Percentiles rank a stretch among this genome's conserved stretches.
phyloP scores from a whole-genome alignment of 2,329 filamentous ascomycete genomes.

The Stachybotrys echinatus region DNA sequence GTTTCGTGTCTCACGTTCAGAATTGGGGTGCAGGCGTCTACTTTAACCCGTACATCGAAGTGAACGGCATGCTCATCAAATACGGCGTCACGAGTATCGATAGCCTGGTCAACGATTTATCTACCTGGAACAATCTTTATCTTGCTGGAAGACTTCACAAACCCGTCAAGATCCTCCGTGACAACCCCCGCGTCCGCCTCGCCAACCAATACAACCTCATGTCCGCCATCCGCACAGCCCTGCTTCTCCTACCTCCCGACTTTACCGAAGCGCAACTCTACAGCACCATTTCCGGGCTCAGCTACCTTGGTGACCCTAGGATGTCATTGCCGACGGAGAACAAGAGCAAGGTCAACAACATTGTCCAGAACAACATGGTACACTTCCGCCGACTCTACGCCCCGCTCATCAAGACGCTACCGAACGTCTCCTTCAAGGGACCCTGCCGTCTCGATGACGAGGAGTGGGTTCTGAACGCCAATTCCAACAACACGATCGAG shows the following conservation, averaged over 20 bases:
- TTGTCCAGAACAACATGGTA: conserved; percentile 83
- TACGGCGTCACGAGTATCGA: conserved; percentile 95
- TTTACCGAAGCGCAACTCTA: conserved; percentile 90
- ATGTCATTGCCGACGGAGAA: conserved; percentile 91
- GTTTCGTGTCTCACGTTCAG: conserved; percentile 77
- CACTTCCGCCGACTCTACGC: conserved; percentile 91
- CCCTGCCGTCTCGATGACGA: conserved; percentile 33
- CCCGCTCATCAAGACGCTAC: conserved; percentile 81
- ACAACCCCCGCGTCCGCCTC: conserved; percentile 85
- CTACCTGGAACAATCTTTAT: conserved; percentile 90
- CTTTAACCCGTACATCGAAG: conserved; percentile 91
- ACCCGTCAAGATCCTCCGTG: conserved; percentile 93
- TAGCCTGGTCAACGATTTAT: conserved; percentile 80
- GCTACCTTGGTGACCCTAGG: conserved; percentile 92
- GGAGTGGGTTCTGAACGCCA: conserved; percentile 33
- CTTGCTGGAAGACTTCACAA: conserved; percentile 95
- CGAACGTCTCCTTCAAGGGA: conserved; percentile 76
- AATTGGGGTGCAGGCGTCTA: conserved; percentile 95
- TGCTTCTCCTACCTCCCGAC: conserved; percentile 74
- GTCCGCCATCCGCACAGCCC: conserved; percentile 82
- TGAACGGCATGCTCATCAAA: conserved; percentile 95
- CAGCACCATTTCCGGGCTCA: conserved; percentile 84
- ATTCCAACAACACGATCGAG: conserved; percentile 61
- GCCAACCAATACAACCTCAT: conserved; percentile 95
- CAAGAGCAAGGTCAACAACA: conserved; percentile 87